These are phyloP conservation scores for Hermanozyma aechmeae DNA, from an alignment of 805 yeast species.

Conservation along the genomic window DNA sequence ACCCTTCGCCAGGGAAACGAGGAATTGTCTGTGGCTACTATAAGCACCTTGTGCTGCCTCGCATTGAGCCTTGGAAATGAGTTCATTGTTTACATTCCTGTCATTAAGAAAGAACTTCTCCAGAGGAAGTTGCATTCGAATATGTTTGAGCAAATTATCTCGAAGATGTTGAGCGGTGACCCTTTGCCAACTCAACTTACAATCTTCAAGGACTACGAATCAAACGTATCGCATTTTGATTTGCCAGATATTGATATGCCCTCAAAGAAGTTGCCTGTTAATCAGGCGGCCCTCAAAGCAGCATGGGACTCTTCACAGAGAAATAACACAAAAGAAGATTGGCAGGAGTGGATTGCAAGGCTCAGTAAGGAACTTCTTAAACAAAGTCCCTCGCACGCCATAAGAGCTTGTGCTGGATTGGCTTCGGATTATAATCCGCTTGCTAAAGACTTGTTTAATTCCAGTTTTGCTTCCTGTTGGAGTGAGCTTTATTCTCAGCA, in stretches of 20 bases:
- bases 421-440: conserved; percentile 83
- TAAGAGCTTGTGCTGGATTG: conserved; percentile 84
- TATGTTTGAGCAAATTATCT: conserved; percentile 73
- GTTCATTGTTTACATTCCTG: conserved; percentile 78
- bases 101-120: conserved; percentile 57
- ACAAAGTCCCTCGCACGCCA: conserved; percentile 90
- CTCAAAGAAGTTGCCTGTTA: conserved; percentile 64
- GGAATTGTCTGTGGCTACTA: conserved; percentile 54
- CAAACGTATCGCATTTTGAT: conserved; percentile 32
- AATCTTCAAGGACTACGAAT: conserved; percentile 53
- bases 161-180: conserved; percentile 71
- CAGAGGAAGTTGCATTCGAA: conserved; percentile 59
- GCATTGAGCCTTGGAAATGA: conserved; percentile 77
- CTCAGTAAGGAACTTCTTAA: conserved; percentile 77
- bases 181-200: conserved; percentile 73
- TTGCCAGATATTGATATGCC: conserved; percentile 57
- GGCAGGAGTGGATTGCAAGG: conserved; percentile 96
- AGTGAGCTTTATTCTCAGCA: conserved; percentile 79
- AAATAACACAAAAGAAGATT: conserved; percentile 77
- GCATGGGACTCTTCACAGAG: conserved; percentile 92
- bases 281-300: conserved; percentile 54
- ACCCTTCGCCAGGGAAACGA: conserved; percentile 46
- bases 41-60: conserved; percentile 73
- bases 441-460: conserved; percentile 85
- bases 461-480: conserved; percentile 96